Base-by-base conservation (phyloP, 352 stramenopile genomes). In the Phytopythium kandeliae region DNA sequence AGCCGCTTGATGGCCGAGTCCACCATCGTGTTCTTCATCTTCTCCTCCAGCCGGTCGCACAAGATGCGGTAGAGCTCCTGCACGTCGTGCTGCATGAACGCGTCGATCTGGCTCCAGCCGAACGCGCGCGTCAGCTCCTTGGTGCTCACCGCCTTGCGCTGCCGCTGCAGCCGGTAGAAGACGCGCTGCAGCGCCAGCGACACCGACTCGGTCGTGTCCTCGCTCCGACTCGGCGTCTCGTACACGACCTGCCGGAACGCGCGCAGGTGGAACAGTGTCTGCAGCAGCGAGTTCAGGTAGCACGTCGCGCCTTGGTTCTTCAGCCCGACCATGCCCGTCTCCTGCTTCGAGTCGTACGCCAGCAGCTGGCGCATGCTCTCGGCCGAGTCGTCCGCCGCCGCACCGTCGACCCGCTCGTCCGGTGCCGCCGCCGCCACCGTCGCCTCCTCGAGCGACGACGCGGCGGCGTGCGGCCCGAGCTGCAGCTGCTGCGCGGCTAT, bases 11-110 rank as follows among this genome's bases (percentile, higher is more conserved):
- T 92, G 6, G 82, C 71, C 30, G 74, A 71, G 51, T 95, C 84
- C 25, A 92, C 78, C 36, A 58, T 59, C 0, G 89, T 97, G 41
- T 78, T 64, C 63, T 97, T 97, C 87, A 96, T 96, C 57, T 96
- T 97, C 51, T 97, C 89, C 51, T 97, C 89, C 26, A 97, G 63
- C 16, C 91, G 84, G 53, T 97, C 90, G 42, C 89, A 96, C 38
- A 98, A 54, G 55, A 97, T 94, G 9, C 88, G 85, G 31, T 95
- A 93, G 10, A 95, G 71, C 52, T 95, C 85, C 58, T 97, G 91
- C 4, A 97, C 90, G 51, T 97, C 89, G 55, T 98, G 92, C 65
- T 97, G 90, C 71, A 93, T 93, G 65, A 96, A 97, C 19, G 89
- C 74, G 55, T 97, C 89, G 24, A 91, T 83, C 35, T 87, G 74